Base-by-base conservation (phyloP, 2,329 filamentous ascomycete species). In the Claviceps fusiformis region DNA sequence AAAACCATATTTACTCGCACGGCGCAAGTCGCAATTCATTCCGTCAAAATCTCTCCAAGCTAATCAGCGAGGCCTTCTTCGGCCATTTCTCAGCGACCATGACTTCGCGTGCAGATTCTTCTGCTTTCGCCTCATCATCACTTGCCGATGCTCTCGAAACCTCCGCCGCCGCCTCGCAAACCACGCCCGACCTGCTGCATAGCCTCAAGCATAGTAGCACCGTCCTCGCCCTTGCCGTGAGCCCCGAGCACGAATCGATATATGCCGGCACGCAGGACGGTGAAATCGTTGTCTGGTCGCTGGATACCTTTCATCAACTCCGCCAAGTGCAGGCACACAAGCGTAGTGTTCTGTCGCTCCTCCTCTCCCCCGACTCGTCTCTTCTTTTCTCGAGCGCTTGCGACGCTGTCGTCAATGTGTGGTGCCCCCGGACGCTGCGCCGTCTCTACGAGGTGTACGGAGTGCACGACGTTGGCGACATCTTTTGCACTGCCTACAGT, bases 401-500 rank as follows among this genome's bases (percentile, higher is more conserved):
- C 61, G 93, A 98, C 65, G 88, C 92, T 1, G 86, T 96, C 56
- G 85, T 97, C 65, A 96, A 95, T 67, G 89, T 95, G 46, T 98
- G 93, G 93, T 86, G 83, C 62, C 87, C 91, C 2, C 77, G 75
- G 47, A 85, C 82, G 6, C 83, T 95, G 67, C 80, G 79, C 55
- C 83, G 87, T 33, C 76, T 93, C 0, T 93, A 91, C 72, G 89
- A 93, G 59, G 87, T 97, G 58, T 95, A 95, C 74, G 95, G 90
- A 59, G 86, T 85, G 51, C 92, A 95, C 70, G 93, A 97, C 63
- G 87, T 95, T 45, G 93, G 93, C 57, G 93, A 98, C 71, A 83
- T 98, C 57, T 97, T 97, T 68, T 95, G 89, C 62, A 85, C 95
- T n/a, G 86, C 86, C 1, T 96, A 95, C 69, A 95, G 90, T 4